phyloP scores from a whole-genome alignment of 768 basidiomycete species.

The Lactarius tabidus region DNA sequence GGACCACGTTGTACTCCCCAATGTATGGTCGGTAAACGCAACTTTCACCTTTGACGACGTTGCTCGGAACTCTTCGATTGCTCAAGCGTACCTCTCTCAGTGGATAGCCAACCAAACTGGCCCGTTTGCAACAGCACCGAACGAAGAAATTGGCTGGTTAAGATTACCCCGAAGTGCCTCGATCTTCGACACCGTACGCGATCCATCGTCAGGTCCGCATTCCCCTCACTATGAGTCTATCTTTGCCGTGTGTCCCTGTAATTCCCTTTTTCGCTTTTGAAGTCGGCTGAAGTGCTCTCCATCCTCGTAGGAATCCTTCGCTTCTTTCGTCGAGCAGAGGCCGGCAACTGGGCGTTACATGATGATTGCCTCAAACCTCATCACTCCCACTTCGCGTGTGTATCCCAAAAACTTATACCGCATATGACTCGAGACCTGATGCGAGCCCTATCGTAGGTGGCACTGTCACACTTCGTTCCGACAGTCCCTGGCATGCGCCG shows the following conservation, averaged over 20 bases:
- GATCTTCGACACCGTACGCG: constrained; percentile 15
- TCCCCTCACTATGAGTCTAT: constrained; percentile 29
- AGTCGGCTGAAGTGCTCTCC: background rate
- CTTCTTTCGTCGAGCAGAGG: background rate
- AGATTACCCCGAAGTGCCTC: constrained; percentile 22
- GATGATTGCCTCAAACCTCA: background rate
- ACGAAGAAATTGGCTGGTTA: constrained; percentile 27
- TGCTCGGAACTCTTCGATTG: background rate
- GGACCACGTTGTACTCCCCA: constrained; percentile 29
- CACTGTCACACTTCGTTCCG: constrained; percentile 26
- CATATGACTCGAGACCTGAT: background rate
- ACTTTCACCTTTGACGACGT: constrained; percentile 17
- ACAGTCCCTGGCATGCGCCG: constrained; percentile 27
- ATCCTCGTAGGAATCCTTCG: background rate
- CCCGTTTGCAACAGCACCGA: constrained; percentile 6
- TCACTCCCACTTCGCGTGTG: constrained; percentile 17
- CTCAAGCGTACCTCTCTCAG: background rate
- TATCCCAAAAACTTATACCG: background rate
- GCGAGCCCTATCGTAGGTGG: constrained; percentile 24
- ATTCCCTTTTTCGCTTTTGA: no score
- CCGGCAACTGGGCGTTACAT: constrained; percentile 1
- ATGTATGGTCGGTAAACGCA: constrained; percentile 20
- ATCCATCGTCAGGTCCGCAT: constrained; percentile 29
- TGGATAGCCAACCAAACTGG: constrained; percentile 18
- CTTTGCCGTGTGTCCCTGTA: background rate